Evolutionary conservation across 2,329 filamentous ascomycete species (phyloP).

Genomic region (Botrytis deweyae): DNA sequence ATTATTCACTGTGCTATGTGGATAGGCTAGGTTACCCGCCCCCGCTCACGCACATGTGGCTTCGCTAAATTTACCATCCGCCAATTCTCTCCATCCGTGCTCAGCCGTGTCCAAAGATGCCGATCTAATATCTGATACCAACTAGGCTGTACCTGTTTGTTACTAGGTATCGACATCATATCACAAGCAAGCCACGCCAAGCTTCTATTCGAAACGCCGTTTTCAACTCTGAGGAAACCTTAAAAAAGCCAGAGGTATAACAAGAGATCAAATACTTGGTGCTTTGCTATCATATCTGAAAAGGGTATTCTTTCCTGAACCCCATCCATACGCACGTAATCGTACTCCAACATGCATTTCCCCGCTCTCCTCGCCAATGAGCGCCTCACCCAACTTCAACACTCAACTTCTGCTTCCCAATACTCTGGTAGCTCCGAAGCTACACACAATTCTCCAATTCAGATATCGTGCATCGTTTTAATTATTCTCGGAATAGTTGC

Average conservation of each 20-base stretch:
- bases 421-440: neutral
- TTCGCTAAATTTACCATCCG: neutral
- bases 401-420: neutral
- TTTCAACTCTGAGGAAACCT: neutral
- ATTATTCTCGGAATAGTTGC: neutral
- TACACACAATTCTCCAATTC: neutral
- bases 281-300: neutral
- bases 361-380: conserved; percentile 12
- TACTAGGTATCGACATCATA: neutral
- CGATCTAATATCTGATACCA: neutral
- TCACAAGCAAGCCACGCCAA: neutral
- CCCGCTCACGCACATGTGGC: neutral
- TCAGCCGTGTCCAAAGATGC: conserved; percentile 1
- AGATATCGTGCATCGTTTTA: neutral
- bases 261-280: neutral
- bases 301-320: neutral
- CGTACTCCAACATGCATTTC: conserved; percentile 7
- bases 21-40: neutral
- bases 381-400: neutral
- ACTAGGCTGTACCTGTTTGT: neutral
- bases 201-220: neutral
- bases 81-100: neutral
- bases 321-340: neutral
- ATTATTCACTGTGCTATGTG: neutral
- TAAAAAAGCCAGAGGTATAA: neutral